These are phyloP conservation scores for Cladochytrium replicatum DNA, from an alignment of 192 early-diverging fungal genomes.

Conservation along the genomic window DNA sequence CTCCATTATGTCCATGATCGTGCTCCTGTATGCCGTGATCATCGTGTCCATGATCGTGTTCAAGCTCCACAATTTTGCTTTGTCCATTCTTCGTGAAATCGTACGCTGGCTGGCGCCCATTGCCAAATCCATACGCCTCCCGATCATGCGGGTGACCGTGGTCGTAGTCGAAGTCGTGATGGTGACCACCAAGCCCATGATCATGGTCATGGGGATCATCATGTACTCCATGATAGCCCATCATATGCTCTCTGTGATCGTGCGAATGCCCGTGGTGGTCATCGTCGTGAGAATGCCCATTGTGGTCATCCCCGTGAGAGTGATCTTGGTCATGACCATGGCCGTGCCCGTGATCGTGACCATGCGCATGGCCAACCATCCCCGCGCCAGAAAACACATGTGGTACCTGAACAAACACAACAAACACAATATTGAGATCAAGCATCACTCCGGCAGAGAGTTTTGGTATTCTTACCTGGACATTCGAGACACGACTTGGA, in stretches of 20 bases:
- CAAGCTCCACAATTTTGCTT: neutral
- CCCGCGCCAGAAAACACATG: no score
- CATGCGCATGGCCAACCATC: no score
- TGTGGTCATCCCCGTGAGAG: no score
- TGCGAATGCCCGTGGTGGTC: neutral
- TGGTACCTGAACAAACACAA: no score
- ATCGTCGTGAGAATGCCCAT: constrained; percentile 4
- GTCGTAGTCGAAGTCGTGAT: neutral
- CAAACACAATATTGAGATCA: no score
- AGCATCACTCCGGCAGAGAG: no score
- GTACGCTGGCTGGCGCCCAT: neutral
- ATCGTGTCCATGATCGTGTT: constrained; percentile 1
- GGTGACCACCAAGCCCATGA: constrained; percentile 1
- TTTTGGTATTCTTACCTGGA: no score
- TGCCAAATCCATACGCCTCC: no score
- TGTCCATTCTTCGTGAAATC: neutral
- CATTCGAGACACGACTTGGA: no score
- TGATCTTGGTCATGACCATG: neutral
- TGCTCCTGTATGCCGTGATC: neutral
- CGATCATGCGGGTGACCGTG: neutral
- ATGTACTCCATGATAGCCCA: neutral
- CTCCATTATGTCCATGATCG: neutral
- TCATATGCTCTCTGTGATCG: neutral
- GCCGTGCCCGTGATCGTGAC: neutral
- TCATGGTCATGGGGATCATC: constrained; percentile 4